Base-by-base conservation (phyloP, 495 filamentous ascomycete genomes). In the Schizothecium vesticola region DNA sequence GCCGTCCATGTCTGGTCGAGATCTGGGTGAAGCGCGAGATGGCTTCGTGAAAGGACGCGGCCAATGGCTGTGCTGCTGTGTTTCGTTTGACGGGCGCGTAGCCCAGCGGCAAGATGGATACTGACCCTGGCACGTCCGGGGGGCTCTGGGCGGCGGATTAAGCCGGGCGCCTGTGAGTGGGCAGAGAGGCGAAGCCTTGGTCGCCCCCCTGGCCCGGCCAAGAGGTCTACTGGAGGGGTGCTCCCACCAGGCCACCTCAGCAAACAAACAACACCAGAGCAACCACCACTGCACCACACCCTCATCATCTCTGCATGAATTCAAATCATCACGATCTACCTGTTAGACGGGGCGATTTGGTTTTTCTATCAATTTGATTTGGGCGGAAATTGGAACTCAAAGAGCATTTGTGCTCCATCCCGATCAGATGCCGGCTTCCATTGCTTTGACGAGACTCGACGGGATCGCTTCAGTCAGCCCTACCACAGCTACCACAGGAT, bases 71-170 rank as follows among this genome's bases (percentile, higher is more conserved):
- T 24, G 23, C 56, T 59, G 64, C 68, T 69, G 70, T 70, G 71
- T 70, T 72, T 70, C 31, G 71, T 73, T 75, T 75, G 56, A 29
- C 70, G 69, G 71, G 71, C 73, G 73, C 73, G 67, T 75, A 68
- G 33, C 23, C 57, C 57, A 66, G 65, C 65, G 65, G 29, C 57
- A 66, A 59, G 31, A 25, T 21, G 24, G 63, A 58, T 19, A 51
- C 43, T 13, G 6, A 16, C 21, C 56, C 56, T 59, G 56, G 56
- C 56, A 59, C 1, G 56, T 12, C 24, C 2, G 61, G 59, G 67
- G 51, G 25, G 31, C 25, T 21, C 36, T 56, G 36, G 61, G 56
- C 12, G 3, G 28, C 64, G 69, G 72, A 71, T 70, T 58, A 24
- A 60, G 56, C 69, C 72, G 72, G 61, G 3, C 10, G 23, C 21